These are phyloP conservation scores for Bocquillonia castaneifolia DNA, from an alignment of 441 rosid genomes.

Conservation along the genomic window DNA sequence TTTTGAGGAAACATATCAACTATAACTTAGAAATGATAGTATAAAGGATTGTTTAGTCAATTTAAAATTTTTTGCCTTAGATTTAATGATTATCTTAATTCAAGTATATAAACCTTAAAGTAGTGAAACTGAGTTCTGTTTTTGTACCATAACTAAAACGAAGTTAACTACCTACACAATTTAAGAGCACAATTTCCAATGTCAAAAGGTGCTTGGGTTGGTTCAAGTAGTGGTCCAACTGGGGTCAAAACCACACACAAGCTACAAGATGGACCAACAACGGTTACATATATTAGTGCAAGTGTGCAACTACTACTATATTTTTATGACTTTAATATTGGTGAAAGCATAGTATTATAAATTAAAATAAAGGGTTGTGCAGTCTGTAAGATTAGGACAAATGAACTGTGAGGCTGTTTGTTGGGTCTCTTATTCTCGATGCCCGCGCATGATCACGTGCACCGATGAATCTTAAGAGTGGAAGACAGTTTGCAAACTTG, in stretches of 20 bases:
- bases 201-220: background rate
- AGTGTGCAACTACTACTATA: too few species aligned
- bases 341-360: too few species aligned
- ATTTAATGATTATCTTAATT: too few species aligned
- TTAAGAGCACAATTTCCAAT: background rate
- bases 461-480: conserved; percentile 2
- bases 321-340: too few species aligned
- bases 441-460: conserved; percentile 34
- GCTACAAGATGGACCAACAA: background rate
- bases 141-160: too few species aligned
- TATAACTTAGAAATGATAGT: too few species aligned
- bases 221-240: background rate
- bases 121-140: too few species aligned
- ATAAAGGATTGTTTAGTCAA: too few species aligned
- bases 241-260: background rate
- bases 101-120: too few species aligned
- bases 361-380: conserved; percentile 1
- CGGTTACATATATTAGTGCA: background rate
- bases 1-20: too few species aligned
- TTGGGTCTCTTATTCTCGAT: conserved; percentile 17
- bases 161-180: background rate
- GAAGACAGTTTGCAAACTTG: background rate
- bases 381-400: conserved; percentile 12
- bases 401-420: conserved; percentile 20
- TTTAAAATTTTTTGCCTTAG: too few species aligned